Evolutionary conservation across 257 asterid species (phyloP).

Genomic region (Gentiana dahurica): DNA sequence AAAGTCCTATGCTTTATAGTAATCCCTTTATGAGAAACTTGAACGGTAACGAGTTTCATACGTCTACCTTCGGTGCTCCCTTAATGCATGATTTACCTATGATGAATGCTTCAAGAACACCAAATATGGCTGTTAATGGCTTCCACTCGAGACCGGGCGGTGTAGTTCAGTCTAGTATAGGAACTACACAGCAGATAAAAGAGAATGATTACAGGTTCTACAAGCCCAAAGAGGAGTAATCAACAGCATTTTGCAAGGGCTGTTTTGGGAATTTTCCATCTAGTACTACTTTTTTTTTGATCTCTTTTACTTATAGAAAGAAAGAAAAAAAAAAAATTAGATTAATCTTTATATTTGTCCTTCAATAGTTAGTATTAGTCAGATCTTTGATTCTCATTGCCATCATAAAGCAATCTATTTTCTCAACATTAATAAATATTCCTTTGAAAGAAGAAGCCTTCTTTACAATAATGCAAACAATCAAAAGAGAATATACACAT

Average conservation of each 20-base stretch:
- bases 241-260: slow-evolving; percentile 10
- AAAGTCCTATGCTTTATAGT: slow-evolving; percentile 12
- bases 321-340: too few species aligned
- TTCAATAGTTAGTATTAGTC: too few species aligned
- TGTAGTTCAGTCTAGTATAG: slow-evolving; percentile 11
- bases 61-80: slow-evolving; percentile 12
- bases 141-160: slow-evolving; percentile 17
- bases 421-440: too few species aligned
- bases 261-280: slow-evolving; percentile 13
- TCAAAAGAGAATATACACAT: too few species aligned
- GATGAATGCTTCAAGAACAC: slow-evolving; percentile 17
- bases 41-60: slow-evolving; percentile 11
- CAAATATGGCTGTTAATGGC: slow-evolving; percentile 10
- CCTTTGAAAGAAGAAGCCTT: too few species aligned
- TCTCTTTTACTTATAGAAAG: too few species aligned
- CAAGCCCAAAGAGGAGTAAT: slow-evolving; percentile 50
- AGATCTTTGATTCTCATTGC: too few species aligned
- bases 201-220: slow-evolving; percentile 20
- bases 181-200: slow-evolving; percentile 13
- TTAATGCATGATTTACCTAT: slow-evolving; percentile 21
- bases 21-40: slow-evolving; percentile 18
- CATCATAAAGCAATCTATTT: too few species aligned
- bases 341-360: too few species aligned
- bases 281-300: background rate
- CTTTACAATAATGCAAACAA: too few species aligned